Base-by-base conservation (phyloP, 129 eudicot genomes). In the Solidago caesia region DNA sequence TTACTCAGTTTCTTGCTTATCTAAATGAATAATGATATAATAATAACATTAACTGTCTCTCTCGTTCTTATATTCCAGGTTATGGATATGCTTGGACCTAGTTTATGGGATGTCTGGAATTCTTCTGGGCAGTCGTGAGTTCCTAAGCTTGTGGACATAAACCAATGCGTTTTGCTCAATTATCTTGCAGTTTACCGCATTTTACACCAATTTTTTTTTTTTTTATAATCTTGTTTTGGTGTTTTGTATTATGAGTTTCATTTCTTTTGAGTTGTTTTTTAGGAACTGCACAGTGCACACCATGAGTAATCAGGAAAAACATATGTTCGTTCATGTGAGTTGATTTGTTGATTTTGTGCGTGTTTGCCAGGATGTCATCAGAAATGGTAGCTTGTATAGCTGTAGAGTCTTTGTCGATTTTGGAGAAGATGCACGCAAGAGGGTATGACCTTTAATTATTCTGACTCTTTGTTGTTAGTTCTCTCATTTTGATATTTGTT, bases 61-160 rank as follows among this genome's bases (percentile, higher is more conserved):
- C 14, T 71, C 59, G 29, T 5, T 74, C 14, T 61, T 29, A 12
- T 53, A 21, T 59, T 57, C 2, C 83, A 90, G 96, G 96, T 90
- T 51, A 90, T 90, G 96, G 96, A 90, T 81, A 90, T 90, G 89
- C 77, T 90, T 44, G 96, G 96, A 33, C 96, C 96, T 67, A 90
- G 96, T 83, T 86, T 90, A 75, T 90, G 96, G 96, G 96, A 90
- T 76, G 89, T 88, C 13, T 90, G 96, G 96, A 90, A 90, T 80
- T 79, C 89, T 70, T 85, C 96, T 4, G 94, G 89, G 27, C 96
- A 88, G 65, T 61, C 94, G 96, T 89, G 72, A 85, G 96, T 87
- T 71, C 78, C 49, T 68, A 52, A 46, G 25, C 71, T 75, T 83
- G 64, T 59, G 27, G 7, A 10, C 44, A 39, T 39, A 15, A 21